A percentile compares a stretch with the other conserved stretches of the same genome.
Conservation (phyloP, 768 basidiomycete genomes). For the Chalciporus chontae region DNA sequence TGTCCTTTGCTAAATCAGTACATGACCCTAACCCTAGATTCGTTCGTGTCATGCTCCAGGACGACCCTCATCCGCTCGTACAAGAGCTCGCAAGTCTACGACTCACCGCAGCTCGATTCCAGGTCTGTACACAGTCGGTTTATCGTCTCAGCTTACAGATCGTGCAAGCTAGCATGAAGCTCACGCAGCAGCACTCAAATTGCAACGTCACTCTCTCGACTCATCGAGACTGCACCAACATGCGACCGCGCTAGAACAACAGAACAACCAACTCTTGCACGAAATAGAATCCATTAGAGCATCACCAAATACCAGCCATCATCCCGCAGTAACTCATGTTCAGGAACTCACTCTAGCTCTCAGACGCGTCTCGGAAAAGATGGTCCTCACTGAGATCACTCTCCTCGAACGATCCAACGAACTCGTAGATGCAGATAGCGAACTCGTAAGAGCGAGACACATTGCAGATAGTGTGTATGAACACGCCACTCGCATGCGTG, state of each 20-base stretch:
- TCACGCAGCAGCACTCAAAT: slow-evolving; percentile 58
- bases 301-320: slow-evolving; percentile 42
- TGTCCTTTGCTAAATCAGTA: slow-evolving; percentile 11
- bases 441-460: slow-evolving; percentile 40
- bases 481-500: slow-evolving; percentile 49
- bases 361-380: slow-evolving; percentile 64
- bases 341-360: slow-evolving; percentile 65
- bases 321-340: slow-evolving; percentile 37
- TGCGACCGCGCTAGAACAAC: slow-evolving; percentile 43
- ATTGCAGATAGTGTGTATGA: slow-evolving; percentile 52
- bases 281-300: slow-evolving; percentile 57
- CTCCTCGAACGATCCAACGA: slow-evolving; percentile 48
- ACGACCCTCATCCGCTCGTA: slow-evolving; percentile 42
- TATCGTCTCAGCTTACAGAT: neutral
- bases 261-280: slow-evolving; percentile 53
- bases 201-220: slow-evolving; percentile 61
- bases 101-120: slow-evolving; percentile 45
- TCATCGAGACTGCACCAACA: slow-evolving; percentile 29
- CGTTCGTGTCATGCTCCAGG: slow-evolving; percentile 9
- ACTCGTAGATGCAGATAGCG: slow-evolving; percentile 41
- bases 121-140: slow-evolving; percentile 32
- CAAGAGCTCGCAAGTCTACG: slow-evolving; percentile 46
- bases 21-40: slow-evolving; percentile 23
- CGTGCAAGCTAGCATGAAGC: slow-evolving; percentile 56
- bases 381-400: slow-evolving; percentile 55